These are phyloP conservation scores for Immersiporthe knoxdaviesiana DNA, from an alignment of 2,329 filamentous ascomycete species.

Conservation along the genomic window DNA sequence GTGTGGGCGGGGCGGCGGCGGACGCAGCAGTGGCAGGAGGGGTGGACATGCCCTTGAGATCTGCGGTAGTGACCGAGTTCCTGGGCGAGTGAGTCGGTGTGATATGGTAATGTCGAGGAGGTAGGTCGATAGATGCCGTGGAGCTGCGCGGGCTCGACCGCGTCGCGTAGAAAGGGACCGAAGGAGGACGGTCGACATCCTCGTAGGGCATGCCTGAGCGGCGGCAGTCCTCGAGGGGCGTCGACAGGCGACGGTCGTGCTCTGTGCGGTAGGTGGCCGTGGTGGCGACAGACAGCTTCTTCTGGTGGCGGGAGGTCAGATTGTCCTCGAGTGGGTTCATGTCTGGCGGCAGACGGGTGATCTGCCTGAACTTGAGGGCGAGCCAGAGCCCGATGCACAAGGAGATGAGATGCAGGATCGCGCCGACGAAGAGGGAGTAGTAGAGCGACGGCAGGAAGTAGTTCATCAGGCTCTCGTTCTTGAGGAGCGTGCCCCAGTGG, in stretches of 20 bases:
- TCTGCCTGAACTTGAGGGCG: slow-evolving; percentile 78
- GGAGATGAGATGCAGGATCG: slow-evolving; percentile 71
- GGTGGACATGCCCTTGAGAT: slow-evolving; percentile 53
- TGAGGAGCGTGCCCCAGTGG: slow-evolving; percentile 71
- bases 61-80: slow-evolving; percentile 46
- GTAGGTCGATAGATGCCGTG: slow-evolving; percentile 58
- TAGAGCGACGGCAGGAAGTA: slow-evolving; percentile 70
- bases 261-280: slow-evolving; percentile 45
- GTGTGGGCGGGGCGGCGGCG: slow-evolving; percentile 11
- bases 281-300: slow-evolving; percentile 62
- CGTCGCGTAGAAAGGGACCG: slow-evolving; percentile 81
- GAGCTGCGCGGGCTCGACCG: slow-evolving; percentile 58
- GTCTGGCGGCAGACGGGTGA: slow-evolving; percentile 81
- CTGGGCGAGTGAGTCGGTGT: slow-evolving; percentile 47
- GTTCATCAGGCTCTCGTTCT: slow-evolving; percentile 56
- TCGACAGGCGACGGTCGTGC: slow-evolving; percentile 64
- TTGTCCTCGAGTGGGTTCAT: slow-evolving; percentile 93
- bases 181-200: slow-evolving; percentile 52
- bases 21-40: slow-evolving; percentile 31
- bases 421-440: slow-evolving; percentile 66
- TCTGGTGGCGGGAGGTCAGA: slow-evolving; percentile 76
- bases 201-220: slow-evolving; percentile 50
- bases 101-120: slow-evolving; percentile 60
- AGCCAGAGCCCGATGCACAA: slow-evolving; percentile 75
- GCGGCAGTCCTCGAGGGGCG: slow-evolving; percentile 46